Conservation (phyloP, 2,329 filamentous ascomycete species). For the Hortaea werneckii region DNA sequence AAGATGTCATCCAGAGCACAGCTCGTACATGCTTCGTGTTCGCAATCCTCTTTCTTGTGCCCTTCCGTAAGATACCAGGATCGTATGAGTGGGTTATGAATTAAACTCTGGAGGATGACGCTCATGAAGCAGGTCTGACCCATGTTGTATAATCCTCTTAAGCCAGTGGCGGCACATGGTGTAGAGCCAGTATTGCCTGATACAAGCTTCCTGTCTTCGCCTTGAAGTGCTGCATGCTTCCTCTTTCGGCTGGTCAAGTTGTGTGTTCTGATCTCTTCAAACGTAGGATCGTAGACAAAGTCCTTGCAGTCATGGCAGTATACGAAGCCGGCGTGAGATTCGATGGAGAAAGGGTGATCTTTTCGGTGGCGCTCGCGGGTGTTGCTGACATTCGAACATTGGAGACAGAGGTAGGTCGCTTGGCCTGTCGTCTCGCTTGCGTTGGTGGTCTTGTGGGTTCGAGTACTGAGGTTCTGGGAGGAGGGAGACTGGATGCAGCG, state of each 20-base stretch:
- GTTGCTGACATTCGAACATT: conserved; percentile 60
- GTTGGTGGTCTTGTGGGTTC: conserved; percentile 44
- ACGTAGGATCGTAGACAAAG: conserved; percentile 70
- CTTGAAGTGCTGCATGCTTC: conserved; percentile 44
- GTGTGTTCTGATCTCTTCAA: conserved; percentile 63
- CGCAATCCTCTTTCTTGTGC: conserved; percentile 69
- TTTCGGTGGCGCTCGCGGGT: conserved; percentile 64
- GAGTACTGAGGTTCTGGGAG: neutral
- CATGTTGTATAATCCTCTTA: conserved; percentile 91
- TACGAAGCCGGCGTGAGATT: conserved; percentile 63
- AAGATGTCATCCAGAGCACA: conserved; percentile 55
- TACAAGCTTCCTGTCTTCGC: conserved; percentile 62
- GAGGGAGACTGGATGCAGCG: conserved; percentile 11
- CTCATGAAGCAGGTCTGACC: conserved; percentile 99
- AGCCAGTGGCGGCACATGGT: conserved; percentile 75
- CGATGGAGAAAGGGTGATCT: conserved; percentile 66
- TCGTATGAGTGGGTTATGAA: conserved; percentile 85
- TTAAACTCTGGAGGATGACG: conserved; percentile 82
- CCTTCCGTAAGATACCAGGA: conserved; percentile 90
- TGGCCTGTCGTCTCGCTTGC: conserved; percentile 13
- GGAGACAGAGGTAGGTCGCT: conserved; percentile 54
- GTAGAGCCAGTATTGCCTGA: conserved; percentile 66
- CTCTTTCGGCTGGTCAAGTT: conserved; percentile 48
- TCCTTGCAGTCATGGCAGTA: conserved; percentile 78
- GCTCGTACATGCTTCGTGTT: conserved; percentile 45